Base-by-base conservation (phyloP, 805 yeast species). In the Wickerhamiella nectarea region DNA sequence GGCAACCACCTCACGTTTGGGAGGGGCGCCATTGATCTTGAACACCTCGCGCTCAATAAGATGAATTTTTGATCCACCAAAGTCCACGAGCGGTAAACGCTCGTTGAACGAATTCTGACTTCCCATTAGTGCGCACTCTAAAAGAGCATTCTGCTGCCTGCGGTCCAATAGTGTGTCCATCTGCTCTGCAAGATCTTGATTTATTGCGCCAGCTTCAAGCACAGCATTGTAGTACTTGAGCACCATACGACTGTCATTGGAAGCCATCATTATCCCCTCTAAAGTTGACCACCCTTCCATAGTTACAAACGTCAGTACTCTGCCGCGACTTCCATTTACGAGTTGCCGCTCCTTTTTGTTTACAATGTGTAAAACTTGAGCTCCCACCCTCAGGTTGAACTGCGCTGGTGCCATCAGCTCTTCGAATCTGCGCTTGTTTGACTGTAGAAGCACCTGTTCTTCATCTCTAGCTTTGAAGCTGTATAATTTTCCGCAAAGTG, bases 251-350 rank as follows among this genome's bases (percentile, higher is more conserved):
- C 14, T 4, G 3, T 28, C 31, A 15, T 28, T 28, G 14, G 31
- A 11, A 3, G 31, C 12, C 15, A 11, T 7, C 14, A 28, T 11
- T 4, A 28, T 28, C 15, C 31, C 31, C 15, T 46, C 41, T 5
- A 55, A 39, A 6, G 34, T 25, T 8, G 36, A 19, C 46, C 48
- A 42, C n/a, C 43, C 51, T 3, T 20, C 34, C 25, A 50, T 55
- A 22, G 48, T 44, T 41, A 70, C 58, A 49, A 80, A 77, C 31
- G 72, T 70, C 11, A 72, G 48, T 3, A 91, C 80, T 24, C 68
- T 71, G 0, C 98, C 98, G 34, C 86, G 67, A 0, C 94, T 74
- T 1, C 99, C 98, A 62, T 91, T 91, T 26, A 89, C 96, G 37
- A 91, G 64, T 2, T 64, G 59, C 9, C 74, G 78, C 43, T 78